Percentiles rank a stretch among this genome's conserved stretches.
phyloP scores from a whole-genome alignment of 208 protist genomes.

The Leishmania tropica region DNA sequence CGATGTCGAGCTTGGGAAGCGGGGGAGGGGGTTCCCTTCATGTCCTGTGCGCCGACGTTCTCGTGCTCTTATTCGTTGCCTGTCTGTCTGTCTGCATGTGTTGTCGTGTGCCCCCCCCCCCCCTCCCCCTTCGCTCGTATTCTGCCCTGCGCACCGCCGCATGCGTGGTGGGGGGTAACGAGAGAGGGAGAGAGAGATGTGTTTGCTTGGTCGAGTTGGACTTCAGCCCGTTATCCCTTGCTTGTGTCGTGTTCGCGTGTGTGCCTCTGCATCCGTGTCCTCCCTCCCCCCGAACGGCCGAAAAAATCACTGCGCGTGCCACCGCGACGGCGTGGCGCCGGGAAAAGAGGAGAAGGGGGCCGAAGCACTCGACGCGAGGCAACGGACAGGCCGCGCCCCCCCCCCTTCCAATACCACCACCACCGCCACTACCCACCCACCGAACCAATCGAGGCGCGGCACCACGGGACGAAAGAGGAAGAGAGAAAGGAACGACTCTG shows the following conservation, averaged over 20 bases:
- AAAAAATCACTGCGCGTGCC: neutral
- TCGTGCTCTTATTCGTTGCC: neutral
- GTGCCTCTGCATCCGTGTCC: neutral
- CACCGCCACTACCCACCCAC: too few species aligned
- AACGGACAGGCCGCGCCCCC: neutral
- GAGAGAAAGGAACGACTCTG: too few species aligned
- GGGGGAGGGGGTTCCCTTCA: neutral
- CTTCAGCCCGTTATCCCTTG: neutral
- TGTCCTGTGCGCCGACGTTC: neutral
- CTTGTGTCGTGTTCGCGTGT: neutral
- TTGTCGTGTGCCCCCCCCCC: neutral
- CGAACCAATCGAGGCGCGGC: too few species aligned
- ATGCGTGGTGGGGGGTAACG: neutral
- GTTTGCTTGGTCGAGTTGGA: neutral
- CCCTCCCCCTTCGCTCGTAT: too few species aligned
- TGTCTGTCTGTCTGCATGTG: neutral
- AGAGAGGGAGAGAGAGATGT: neutral
- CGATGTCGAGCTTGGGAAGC: neutral
- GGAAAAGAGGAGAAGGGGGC: neutral
- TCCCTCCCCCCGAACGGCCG: neutral
- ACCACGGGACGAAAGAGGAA: too few species aligned
- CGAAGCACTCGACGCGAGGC: neutral
- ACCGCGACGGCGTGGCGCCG: neutral
- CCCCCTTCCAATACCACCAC: neutral
- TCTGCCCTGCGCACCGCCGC: neutral